Evolutionary conservation across 768 basidiomycete genomes (phyloP).

Genomic region (Termitomyces sp.): DNA sequence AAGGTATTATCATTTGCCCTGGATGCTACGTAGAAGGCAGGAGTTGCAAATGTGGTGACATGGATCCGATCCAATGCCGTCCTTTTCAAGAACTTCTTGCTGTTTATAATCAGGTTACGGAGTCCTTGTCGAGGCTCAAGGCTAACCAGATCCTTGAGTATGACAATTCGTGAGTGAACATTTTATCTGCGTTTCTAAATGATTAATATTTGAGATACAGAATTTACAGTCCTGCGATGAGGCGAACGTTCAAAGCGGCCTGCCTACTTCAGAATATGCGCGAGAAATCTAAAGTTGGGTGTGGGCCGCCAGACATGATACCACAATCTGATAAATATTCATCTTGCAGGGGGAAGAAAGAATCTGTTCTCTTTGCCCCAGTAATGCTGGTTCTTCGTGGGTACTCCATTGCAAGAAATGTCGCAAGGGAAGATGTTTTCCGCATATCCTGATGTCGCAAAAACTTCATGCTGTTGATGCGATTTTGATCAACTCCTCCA

Average conservation of each 20-base stretch:
- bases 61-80: constrained; percentile 58
- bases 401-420: constrained; percentile 34
- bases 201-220: neutral
- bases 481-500: constrained; percentile 20
- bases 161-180: neutral
- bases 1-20: constrained; percentile 55
- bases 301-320: neutral
- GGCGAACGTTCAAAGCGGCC: constrained; percentile 24
- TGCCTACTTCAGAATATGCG: constrained; percentile 20
- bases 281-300: constrained; percentile 6
- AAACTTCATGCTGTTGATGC: constrained; percentile 36
- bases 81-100: constrained; percentile 40
- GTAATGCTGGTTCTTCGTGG: constrained; percentile 18
- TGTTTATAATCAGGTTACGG: constrained; percentile 29
- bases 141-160: neutral
- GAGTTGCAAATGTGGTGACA: constrained; percentile 53
- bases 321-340: neutral
- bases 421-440: constrained; percentile 31
- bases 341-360: constrained; percentile 6
- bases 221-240: neutral
- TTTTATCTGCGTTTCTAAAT: neutral
- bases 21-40: constrained; percentile 79
- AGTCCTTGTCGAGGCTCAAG: constrained; percentile 6
- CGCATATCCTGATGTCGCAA: constrained; percentile 24
- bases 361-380: constrained; percentile 6